These are phyloP conservation scores for Kuraishia molischiana DNA, from an alignment of 805 yeast genomes.

Conservation along the genomic window DNA sequence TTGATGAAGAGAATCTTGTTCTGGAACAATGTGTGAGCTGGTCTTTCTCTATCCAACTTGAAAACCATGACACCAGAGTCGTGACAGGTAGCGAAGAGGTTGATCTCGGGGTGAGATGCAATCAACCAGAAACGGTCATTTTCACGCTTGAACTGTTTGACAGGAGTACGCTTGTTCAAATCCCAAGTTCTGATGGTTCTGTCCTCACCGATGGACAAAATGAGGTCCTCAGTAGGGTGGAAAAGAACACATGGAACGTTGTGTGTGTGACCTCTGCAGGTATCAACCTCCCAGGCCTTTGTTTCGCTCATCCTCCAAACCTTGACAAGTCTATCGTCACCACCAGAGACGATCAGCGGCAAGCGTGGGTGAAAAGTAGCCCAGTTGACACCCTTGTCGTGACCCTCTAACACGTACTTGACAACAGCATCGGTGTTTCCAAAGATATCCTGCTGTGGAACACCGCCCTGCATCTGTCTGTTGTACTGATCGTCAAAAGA, in stretches of 20 bases:
- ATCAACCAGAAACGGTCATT: constrained; percentile 92
- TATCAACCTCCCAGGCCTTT: constrained; percentile 98
- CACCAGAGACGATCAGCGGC: constrained; percentile 90
- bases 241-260: constrained; percentile 83
- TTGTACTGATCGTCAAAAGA: constrained; percentile 41
- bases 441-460: constrained; percentile 85
- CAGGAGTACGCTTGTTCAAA: constrained; percentile 83
- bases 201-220: constrained; percentile 91
- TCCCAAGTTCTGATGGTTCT: constrained; percentile 97
- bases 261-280: constrained; percentile 96
- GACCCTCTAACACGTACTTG: constrained; percentile 94
- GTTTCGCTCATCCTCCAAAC: constrained; percentile 97
- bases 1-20: constrained; percentile 70
- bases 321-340: constrained; percentile 92
- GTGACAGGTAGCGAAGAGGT: constrained; percentile 92
- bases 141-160: constrained; percentile 90
- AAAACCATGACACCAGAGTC: constrained; percentile 97
- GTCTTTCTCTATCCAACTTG: constrained; percentile 95
- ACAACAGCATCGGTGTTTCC: constrained; percentile 92
- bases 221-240: constrained; percentile 89
- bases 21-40: constrained; percentile 70
- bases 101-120: constrained; percentile 81
- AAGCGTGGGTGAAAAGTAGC: constrained; percentile 96
- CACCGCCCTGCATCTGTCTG: constrained; percentile 35
- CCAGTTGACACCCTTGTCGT: constrained; percentile 98